phyloP scores from a whole-genome alignment of 1,139 yeast species.

The Sugiyamaella sp. region DNA sequence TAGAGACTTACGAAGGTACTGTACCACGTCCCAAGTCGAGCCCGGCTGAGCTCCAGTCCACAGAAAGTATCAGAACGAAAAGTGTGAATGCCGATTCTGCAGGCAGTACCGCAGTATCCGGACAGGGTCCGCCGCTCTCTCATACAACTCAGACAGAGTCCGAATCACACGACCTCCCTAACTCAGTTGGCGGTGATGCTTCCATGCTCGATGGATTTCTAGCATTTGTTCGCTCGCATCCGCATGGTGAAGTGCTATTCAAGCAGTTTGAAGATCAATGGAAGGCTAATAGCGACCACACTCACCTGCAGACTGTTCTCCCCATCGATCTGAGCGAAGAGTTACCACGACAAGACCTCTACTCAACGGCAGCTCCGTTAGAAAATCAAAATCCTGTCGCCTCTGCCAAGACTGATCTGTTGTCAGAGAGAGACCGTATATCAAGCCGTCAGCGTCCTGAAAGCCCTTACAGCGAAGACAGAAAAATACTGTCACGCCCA shows the following conservation, averaged over 20 bases:
- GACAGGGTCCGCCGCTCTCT: too few relatives aligned
- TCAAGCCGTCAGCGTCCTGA: too few relatives aligned
- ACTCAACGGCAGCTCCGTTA: too few relatives aligned
- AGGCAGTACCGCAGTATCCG: too few relatives aligned
- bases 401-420: too few relatives aligned
- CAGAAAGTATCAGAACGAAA: too few relatives aligned
- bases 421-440: too few relatives aligned
- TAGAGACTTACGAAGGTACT: background rate
- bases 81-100: too few relatives aligned
- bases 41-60: background rate
- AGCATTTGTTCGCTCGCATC: conserved; percentile 19
- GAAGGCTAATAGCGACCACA: conserved; percentile 4
- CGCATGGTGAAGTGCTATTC: conserved; percentile 20
- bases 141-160: background rate
- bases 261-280: conserved; percentile 17
- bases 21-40: background rate
- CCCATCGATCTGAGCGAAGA: conserved; percentile 6
- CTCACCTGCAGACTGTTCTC: conserved; percentile 3
- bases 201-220: conserved; percentile 20
- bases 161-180: background rate
- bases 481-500: too few relatives aligned
- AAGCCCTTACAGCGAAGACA: too few relatives aligned
- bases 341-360: too few relatives aligned
- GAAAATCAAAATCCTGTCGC: too few relatives aligned
- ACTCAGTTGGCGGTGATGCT: background rate